Conservation (phyloP, 768 basidiomycete species). For the Mycena rosella region DNA sequence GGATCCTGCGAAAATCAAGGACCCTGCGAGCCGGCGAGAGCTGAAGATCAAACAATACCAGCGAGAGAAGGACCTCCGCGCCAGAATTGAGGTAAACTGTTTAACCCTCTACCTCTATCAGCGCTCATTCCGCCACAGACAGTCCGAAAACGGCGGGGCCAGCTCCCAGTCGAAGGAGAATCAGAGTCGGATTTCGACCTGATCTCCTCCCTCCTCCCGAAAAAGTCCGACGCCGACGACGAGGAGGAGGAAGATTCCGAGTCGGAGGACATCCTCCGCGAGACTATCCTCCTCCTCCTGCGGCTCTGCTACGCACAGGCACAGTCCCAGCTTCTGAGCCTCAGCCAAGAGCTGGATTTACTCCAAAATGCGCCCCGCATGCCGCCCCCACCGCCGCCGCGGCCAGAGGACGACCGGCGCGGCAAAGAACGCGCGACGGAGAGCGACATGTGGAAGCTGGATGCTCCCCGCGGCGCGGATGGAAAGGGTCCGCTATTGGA, state of each 20-base stretch:
- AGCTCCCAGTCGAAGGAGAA: conserved; percentile 48
- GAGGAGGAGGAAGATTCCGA: conserved; percentile 68
- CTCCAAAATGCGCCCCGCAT: conserved; percentile 67
- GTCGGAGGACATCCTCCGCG: conserved; percentile 75
- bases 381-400: conserved; percentile 44
- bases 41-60: conserved; percentile 93
- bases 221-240: conserved; percentile 41
- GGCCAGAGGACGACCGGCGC: conserved; percentile 52
- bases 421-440: conserved; percentile 56
- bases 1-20: conserved; percentile 61
- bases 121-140: conserved; percentile 49
- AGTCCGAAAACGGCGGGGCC: conserved; percentile 67
- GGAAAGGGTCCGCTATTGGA: conserved; percentile 79
- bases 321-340: conserved; percentile 72
- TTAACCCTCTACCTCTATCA: neutral
- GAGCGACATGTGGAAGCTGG: conserved; percentile 80
- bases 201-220: conserved; percentile 71
- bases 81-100: conserved; percentile 72
- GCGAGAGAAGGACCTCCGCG: conserved; percentile 84
- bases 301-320: conserved; percentile 81
- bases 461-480: conserved; percentile 64
- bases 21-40: conserved; percentile 82
- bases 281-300: conserved; percentile 76
- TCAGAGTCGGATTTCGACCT: conserved; percentile 69
- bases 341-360: conserved; percentile 80